Evolutionary conservation across 768 basidiomycete species (phyloP).

Genomic region (Naganishia antarctica): DNA sequence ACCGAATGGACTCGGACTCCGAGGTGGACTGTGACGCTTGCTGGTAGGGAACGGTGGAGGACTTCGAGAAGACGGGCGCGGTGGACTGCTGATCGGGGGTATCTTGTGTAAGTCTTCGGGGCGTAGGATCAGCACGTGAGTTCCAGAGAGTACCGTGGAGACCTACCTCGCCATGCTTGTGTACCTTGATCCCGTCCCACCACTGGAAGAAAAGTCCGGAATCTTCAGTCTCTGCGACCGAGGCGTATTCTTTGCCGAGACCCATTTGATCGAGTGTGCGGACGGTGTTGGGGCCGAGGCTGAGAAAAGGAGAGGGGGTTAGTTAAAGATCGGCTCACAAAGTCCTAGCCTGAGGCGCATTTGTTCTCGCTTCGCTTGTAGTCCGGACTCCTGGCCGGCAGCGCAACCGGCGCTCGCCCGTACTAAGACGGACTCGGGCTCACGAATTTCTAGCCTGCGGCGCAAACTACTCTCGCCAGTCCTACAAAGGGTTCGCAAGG

Average conservation of each 20-base stretch:
- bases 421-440: too few relatives aligned
- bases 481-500: too few relatives aligned
- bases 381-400: too few relatives aligned
- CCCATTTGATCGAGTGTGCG: conserved; percentile 23
- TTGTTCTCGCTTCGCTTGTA: too few relatives aligned
- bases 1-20: conserved; percentile 16
- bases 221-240: conserved; percentile 27
- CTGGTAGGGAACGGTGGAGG: conserved; percentile 16
- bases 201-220: conserved; percentile 26
- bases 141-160: neutral
- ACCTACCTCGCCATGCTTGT: conserved; percentile 26
- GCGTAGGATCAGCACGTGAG: neutral
- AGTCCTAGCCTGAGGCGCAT: too few relatives aligned
- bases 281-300: conserved; percentile 28
- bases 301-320: neutral
- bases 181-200: conserved; percentile 28
- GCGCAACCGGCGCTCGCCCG: too few relatives aligned
- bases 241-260: conserved; percentile 25
- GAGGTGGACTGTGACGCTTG: conserved; percentile 23
- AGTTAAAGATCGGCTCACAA: neutral
- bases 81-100: conserved; percentile 26
- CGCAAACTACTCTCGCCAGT: too few relatives aligned
- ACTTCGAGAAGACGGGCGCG: conserved; percentile 23
- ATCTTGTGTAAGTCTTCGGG: conserved; percentile 22
- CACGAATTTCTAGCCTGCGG: too few relatives aligned